These are phyloP conservation scores for Oryza glumipatula DNA, from an alignment of 176 grass and related monocot species.

Conservation along the genomic window DNA sequence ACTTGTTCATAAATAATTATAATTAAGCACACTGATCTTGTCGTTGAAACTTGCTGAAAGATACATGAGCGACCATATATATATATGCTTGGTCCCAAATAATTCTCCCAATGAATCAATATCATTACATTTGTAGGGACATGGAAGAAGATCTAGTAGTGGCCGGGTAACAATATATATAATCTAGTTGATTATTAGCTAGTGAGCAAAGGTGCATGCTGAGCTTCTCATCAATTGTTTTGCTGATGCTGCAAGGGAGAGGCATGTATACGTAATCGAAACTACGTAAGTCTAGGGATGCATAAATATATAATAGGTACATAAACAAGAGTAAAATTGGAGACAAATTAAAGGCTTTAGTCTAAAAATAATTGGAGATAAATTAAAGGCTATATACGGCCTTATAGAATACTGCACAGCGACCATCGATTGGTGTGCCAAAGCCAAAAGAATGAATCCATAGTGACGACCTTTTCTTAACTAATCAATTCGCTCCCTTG, in stretches of 20 bases:
- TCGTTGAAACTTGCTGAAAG: background rate
- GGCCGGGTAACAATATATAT: background rate
- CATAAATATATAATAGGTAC: background rate
- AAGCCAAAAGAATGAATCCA: background rate
- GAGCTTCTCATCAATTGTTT: background rate
- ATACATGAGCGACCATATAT: background rate
- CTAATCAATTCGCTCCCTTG: background rate
- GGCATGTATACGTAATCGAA: conserved; percentile 38
- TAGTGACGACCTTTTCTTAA: conserved; percentile 27
- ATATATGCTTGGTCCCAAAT: background rate
- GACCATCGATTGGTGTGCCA: background rate
- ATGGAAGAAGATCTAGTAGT: background rate
- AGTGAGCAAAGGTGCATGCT: conserved; percentile 33
- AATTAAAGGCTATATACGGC: conserved; percentile 9
- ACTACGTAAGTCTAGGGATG: conserved; percentile 39
- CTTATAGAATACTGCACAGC: background rate
- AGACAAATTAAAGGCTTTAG: conserved; percentile 23
- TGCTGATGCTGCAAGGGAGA: conserved; percentile 48
- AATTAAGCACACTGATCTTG: background rate
- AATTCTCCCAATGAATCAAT: background rate
- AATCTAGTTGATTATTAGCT: background rate
- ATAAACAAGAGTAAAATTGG: conserved; percentile 41
- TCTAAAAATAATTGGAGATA: conserved; percentile 6
- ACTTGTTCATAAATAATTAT: background rate
- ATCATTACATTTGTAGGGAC: background rate